A percentile compares a stretch with the other conserved stretches of the same genome.
phyloP scores from a whole-genome alignment of 169 alveolate species.

The Besnoitia besnoiti region DNA sequence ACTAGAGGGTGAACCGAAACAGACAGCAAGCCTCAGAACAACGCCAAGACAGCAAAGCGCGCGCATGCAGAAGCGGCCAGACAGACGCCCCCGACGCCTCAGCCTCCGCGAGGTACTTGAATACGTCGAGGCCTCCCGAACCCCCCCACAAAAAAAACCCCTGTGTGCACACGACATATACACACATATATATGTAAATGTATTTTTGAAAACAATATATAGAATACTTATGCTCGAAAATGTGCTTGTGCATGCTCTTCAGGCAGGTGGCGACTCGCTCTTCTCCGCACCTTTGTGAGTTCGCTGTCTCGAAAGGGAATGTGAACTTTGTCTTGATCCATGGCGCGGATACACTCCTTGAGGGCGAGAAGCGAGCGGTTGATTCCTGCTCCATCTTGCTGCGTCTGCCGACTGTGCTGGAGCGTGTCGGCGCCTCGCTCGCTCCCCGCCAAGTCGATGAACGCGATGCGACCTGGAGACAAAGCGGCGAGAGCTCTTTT shows the following conservation, averaged over 20 bases:
- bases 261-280: too few relatives aligned
- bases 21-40: background rate
- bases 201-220: background rate
- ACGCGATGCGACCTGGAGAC: conserved; percentile 90
- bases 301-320: conserved; percentile 99
- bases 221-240: too few relatives aligned
- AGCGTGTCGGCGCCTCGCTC: conserved; percentile 99
- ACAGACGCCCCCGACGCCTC: too few relatives aligned
- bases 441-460: conserved; percentile 97
- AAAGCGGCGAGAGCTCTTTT: background rate
- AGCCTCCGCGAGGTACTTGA: too few relatives aligned
- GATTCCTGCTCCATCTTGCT: conserved; percentile 98
- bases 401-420: conserved; percentile 94
- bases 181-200: background rate
- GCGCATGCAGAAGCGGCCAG: conserved; percentile 79
- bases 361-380: conserved; percentile 97
- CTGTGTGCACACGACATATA: background rate
- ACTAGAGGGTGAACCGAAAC: background rate
- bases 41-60: conserved; percentile 34
- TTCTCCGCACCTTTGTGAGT: conserved; percentile 87
- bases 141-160: conserved; percentile 74
- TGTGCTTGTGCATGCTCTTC: too few relatives aligned
- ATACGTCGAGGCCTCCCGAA: too few relatives aligned
- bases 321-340: conserved; percentile 97
- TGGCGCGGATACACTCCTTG: conserved; percentile 99